Percentiles rank a stretch among this genome's conserved stretches.
Evolutionary conservation across 2,329 filamentous ascomycete species (phyloP).

Genomic region (Phialemoniopsis sp.): DNA sequence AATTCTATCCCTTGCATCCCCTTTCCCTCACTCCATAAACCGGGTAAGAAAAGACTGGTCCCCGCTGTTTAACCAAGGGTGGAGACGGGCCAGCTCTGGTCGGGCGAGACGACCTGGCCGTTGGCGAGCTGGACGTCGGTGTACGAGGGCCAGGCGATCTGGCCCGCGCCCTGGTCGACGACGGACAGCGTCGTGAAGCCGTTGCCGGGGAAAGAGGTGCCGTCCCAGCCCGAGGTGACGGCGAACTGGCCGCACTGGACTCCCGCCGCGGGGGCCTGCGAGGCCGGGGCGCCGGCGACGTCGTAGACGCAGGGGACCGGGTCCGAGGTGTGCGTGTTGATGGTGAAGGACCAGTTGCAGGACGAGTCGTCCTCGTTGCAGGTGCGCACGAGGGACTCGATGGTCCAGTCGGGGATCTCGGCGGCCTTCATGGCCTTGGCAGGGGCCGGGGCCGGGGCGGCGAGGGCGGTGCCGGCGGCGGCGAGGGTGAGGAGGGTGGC

Average conservation of each 20-base stretch:
- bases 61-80: too few species aligned
- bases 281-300: too few species aligned
- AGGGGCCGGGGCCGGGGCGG: not conserved
- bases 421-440: conserved; percentile 3
- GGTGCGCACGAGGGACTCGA: conserved; percentile 30
- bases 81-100: conserved; percentile 31
- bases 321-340: conserved; percentile 45
- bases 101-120: conserved; percentile 38
- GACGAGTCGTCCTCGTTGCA: conserved; percentile 31
- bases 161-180: conserved; percentile 30
- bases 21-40: too few species aligned
- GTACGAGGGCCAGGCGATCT: conserved; percentile 47
- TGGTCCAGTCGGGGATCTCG: conserved; percentile 32
- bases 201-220: conserved; percentile 41
- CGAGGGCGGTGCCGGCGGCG: conserved; percentile 2
- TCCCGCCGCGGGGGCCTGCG: conserved; percentile 13
- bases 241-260: conserved; percentile 41
- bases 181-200: conserved; percentile 50
- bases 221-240: conserved; percentile 49
- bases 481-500: conserved; percentile 4
- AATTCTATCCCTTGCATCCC: too few species aligned
- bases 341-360: conserved; percentile 40
- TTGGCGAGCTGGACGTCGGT: conserved; percentile 41
- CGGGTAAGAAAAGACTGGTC: too few species aligned
- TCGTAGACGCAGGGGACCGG: conserved; percentile 18